Percentiles rank a stretch among this genome's conserved stretches.
Evolutionary conservation across 2,329 filamentous ascomycete genomes (phyloP).

Genomic region (Monosporascus sp.): DNA sequence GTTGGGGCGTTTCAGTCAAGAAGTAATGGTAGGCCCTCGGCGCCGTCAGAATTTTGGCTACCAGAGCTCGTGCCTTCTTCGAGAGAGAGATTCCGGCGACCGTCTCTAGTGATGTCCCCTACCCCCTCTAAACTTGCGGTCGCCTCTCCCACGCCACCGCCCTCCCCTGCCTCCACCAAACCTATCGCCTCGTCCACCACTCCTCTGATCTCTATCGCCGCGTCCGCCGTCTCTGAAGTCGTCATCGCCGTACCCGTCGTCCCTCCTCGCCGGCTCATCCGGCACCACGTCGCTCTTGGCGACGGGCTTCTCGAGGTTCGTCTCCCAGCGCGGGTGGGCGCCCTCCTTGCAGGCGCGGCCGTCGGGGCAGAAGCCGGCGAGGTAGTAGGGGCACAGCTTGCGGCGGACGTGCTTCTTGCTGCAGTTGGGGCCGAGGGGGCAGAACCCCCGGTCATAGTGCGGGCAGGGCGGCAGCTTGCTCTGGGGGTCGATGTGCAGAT

Average conservation of each 20-base stretch:
- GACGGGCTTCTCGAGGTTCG: constrained; percentile 69
- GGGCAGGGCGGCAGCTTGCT: constrained; percentile 75
- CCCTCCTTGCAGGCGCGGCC: constrained; percentile 69
- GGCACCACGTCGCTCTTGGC: constrained; percentile 61
- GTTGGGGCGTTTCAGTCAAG: too few species aligned
- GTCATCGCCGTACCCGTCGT: constrained; percentile 36
- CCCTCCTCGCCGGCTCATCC: constrained; percentile 40
- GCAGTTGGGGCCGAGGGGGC: constrained; percentile 81
- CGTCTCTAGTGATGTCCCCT: constrained; percentile 20
- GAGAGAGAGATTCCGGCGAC: too few species aligned
- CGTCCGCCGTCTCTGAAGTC: constrained; percentile 21
- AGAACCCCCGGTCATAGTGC: constrained; percentile 93
- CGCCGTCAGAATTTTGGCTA: too few species aligned
- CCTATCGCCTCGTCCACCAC: constrained; percentile 27
- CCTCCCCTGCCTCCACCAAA: constrained; percentile 29
- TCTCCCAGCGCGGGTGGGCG: constrained; percentile 77
- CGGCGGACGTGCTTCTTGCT: constrained; percentile 84
- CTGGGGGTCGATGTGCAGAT: constrained; percentile 82
- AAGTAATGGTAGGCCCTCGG: too few species aligned
- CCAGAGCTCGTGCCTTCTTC: too few species aligned
- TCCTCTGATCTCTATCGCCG: constrained; percentile 25
- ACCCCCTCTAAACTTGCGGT: constrained; percentile 31
- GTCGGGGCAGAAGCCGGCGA: constrained; percentile 92
- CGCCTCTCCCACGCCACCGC: constrained; percentile 24
- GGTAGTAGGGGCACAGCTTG: constrained; percentile 75